These are phyloP conservation scores for Daldinia childiae DNA, from an alignment of 495 filamentous ascomycete genomes.

Conservation along the genomic window DNA sequence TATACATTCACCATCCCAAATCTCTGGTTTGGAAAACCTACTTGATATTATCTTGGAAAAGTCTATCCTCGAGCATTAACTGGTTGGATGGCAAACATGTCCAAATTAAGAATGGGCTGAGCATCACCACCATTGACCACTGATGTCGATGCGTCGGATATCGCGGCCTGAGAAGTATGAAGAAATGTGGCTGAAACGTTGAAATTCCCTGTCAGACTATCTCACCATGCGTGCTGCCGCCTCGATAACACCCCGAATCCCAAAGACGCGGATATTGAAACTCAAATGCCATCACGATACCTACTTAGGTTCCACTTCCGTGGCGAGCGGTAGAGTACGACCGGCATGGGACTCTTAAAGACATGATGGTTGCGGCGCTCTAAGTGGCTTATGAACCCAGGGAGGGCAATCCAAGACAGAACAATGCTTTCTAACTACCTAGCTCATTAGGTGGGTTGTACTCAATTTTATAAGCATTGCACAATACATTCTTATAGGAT, in stretches of 20 bases:
- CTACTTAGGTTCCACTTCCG: not conserved
- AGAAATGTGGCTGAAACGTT: conserved; percentile 38
- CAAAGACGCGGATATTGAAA: conserved; percentile 10
- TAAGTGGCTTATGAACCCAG: conserved; percentile 1
- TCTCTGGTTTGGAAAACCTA: conserved; percentile 9
- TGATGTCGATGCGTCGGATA: conserved; percentile 17
- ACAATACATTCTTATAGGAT: conserved; percentile 13
- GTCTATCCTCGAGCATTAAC: conserved; percentile 17
- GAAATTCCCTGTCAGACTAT: not conserved
- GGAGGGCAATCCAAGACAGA: not conserved
- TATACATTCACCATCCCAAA: not conserved
- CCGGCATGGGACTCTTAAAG: not conserved
- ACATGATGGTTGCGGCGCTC: not conserved
- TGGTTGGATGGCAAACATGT: conserved; percentile 9
- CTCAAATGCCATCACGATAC: conserved; percentile 14
- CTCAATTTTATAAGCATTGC: conserved; percentile 3
- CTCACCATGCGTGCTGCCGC: not conserved
- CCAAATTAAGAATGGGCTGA: conserved; percentile 23
- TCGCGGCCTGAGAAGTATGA: conserved; percentile 1
- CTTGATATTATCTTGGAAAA: conserved; percentile 12
- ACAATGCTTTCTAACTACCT: not conserved
- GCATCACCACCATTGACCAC: conserved; percentile 1
- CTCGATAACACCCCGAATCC: conserved; percentile 15
- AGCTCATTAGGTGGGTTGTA: not conserved
- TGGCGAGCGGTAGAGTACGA: not conserved